Conservation (phyloP, 1,284 basidiomycete genomes). For the Phlebopus sp. region DNA sequence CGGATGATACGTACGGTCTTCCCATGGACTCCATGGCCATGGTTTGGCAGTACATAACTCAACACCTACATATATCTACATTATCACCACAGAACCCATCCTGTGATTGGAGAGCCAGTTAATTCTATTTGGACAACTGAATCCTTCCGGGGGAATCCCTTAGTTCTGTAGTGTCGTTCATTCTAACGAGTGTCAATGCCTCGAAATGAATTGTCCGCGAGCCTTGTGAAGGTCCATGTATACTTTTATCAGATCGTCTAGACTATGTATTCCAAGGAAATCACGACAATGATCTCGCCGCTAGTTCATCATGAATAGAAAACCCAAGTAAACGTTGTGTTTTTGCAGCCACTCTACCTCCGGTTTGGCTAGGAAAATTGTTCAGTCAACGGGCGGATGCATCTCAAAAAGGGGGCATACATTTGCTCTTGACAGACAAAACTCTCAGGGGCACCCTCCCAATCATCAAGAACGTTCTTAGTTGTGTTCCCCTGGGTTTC, state of each 20-base stretch:
- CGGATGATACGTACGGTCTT: no score
- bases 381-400: conserved; percentile 6
- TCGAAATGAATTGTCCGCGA: no score
- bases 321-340: conserved; percentile 86
- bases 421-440: conserved; percentile 96
- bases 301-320: conserved; percentile 74
- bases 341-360: conserved; percentile 88
- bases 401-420: conserved; percentile 36
- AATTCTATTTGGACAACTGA: no score
- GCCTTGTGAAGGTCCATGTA: no score
- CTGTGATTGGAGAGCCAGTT: no score
- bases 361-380: conserved; percentile 59
- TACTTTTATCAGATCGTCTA: no score
- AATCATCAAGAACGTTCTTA: conserved; percentile 87
- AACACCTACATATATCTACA: not conserved
- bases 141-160: no score
- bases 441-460: conserved; percentile 90
- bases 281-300: conserved; percentile 2
- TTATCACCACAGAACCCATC: not conserved
- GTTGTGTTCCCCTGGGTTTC: conserved; percentile 44
- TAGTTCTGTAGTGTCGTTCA: no score
- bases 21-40: no score
- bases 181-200: no score
- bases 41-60: no score
- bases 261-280: no score